Evolutionary conservation across 2,329 filamentous ascomycete species (phyloP), one percentile per base, ranked within the genome.

Genomic region (Aspergillus luchuensis): DNA sequence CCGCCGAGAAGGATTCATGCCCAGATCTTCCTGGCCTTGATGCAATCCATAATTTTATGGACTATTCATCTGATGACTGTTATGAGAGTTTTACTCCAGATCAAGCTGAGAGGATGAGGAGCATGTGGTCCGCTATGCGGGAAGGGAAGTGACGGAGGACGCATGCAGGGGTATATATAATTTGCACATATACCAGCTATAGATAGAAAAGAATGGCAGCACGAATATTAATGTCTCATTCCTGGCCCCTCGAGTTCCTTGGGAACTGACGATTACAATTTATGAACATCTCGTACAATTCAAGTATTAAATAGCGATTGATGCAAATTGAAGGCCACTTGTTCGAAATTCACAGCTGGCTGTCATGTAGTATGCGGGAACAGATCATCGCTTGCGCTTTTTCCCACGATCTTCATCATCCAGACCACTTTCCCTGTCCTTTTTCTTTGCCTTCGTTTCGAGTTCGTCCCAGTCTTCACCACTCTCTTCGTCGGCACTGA

Each of bases 401-500:
- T 89, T 91, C 3, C 89, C 79, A 49, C 73, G 79, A 33, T 87
- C 85, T 56, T 85, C 83, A 53, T 85, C 85, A 21, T 84, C 80
- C 23, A 81, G 65, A 2, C 79, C 79, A 53, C 77, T 78, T 65
- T 88, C 85, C 63, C 81, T 79, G 68, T 89, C 86, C 74, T 87
- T 87, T 75, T 79, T 83, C 70, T 83, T 85, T 1, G 86, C 93
- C 82, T 97, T 97, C 77, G 89, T 89, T 81, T 97, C 94, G 61
- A 97, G 76, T 77, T 96, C 92, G 74, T 98, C 93, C 94, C 94
- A 97, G 72, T 96, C 91, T 74, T 97, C 90, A 52, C 90, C 90
- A 65, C 91, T 90, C 48, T 90, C 90, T 6, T 93, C 91, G 3
- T 87, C 85, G 6, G 68, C 77, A 57, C 77, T 79, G 47, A 85